Base-by-base conservation (phyloP, 208 protist genomes). In the Leishmania martiniquensis region DNA sequence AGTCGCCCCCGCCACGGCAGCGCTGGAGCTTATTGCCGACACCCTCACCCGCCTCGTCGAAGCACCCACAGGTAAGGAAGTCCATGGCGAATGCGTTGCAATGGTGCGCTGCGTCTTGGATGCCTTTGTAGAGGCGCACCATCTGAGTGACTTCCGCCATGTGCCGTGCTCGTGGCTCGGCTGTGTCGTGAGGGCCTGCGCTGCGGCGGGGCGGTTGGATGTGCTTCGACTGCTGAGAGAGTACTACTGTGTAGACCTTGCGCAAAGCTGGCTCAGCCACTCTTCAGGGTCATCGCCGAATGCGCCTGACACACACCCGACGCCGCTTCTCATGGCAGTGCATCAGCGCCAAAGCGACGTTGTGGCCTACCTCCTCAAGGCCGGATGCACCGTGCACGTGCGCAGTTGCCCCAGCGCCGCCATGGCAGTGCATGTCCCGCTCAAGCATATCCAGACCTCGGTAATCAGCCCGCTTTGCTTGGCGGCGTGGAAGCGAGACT, bases 391-490 rank as follows among this genome's bases (percentile, higher is more conserved):
- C 54, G 63, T 85, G 51, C 81, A 89, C 57, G 68, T 68, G 63
- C 74, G 81, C 9, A 72, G 76, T 39, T 42, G 65, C 39, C 65
- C 72, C 45, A 84, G 69, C 5, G 20, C 49, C 13, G 72, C 65
- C 20, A 86, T 87, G 76, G 76, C 74, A 0, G 45, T 60, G 12
- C 55, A 76, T 51, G 70, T 86, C 4, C 71, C 45, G 25, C 57
- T 85, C 42, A 78, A 85, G 74, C 69, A 78, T 39, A 76, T 81
- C 6, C 82, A 85, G 55, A 73, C 82, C 22, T 79, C 71, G 44
- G 6, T 70, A 20, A 76, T 92, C n/a, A 90, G 86, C 51, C 89
- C 91, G 12, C 82, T 93, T 59, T 89, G 86, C 73, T 45, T 93
- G 25, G 89, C 89, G 32, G 91, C 91, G 75, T 93, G 88, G 85